Conservation (phyloP, 805 yeast species). For the Teunomyces gatunensis region DNA sequence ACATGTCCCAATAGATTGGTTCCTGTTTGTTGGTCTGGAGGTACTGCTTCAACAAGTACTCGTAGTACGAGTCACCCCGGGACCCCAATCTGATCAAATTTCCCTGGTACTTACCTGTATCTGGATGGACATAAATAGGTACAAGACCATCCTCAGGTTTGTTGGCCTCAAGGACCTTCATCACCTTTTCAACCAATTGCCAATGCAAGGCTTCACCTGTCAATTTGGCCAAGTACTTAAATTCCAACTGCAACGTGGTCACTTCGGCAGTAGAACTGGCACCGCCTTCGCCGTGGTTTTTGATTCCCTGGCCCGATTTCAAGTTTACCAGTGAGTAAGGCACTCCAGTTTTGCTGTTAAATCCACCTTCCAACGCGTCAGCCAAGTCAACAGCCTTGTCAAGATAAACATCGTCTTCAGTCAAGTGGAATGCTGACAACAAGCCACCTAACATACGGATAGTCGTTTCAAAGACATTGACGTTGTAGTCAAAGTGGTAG, state of each 20-base stretch:
- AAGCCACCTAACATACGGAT: slow-evolving; percentile 92
- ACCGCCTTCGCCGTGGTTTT: slow-evolving; percentile 65
- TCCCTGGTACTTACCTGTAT: slow-evolving; percentile 67
- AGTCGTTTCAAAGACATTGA: slow-evolving; percentile 90
- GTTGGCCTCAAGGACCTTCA: slow-evolving; percentile 64
- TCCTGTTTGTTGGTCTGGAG: slow-evolving; percentile 68
- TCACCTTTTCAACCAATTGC: slow-evolving; percentile 73
- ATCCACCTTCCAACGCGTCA: slow-evolving; percentile 67
- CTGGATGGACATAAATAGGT: slow-evolving; percentile 77
- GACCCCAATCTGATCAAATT: slow-evolving; percentile 75
- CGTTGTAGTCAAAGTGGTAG: slow-evolving; percentile 70
- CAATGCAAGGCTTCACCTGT: slow-evolving; percentile 81
- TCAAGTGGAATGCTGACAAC: slow-evolving; percentile 74
- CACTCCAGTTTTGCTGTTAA: slow-evolving; percentile 61
- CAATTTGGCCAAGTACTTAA: slow-evolving; percentile 73
- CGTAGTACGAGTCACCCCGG: slow-evolving; percentile 91
- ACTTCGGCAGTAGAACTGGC: slow-evolving; percentile 90
- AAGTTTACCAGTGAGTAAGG: slow-evolving; percentile 82
- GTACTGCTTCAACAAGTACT: slow-evolving; percentile 81
- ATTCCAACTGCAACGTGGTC: slow-evolving; percentile 81
- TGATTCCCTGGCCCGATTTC: slow-evolving; percentile 56
- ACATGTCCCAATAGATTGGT: slow-evolving; percentile 65
- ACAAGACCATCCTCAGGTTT: slow-evolving; percentile 72
- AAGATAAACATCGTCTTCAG: slow-evolving; percentile 66
- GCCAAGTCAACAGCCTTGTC: slow-evolving; percentile 78